These are phyloP conservation scores for Lactuca saligna DNA, from an alignment of 129 eudicot species.

Conservation along the genomic window DNA sequence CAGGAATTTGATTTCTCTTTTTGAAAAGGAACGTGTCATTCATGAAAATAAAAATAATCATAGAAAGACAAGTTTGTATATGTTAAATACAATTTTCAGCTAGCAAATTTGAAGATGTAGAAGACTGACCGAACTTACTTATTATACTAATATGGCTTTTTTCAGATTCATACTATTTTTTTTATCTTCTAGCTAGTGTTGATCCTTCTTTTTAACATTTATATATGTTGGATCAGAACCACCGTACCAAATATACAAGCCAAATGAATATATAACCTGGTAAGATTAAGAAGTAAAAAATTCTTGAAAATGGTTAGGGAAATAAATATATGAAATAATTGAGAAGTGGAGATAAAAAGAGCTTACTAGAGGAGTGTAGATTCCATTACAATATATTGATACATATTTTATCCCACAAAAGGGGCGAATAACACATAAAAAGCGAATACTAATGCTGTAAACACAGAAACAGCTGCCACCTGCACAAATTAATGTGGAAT, in stretches of 20 bases:
- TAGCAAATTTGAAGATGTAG: too few species aligned
- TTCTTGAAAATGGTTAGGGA: not conserved
- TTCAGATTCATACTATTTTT: too few species aligned
- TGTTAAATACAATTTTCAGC: too few species aligned
- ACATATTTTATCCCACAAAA: conserved; percentile 77
- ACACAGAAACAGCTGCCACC: conserved; percentile 95
- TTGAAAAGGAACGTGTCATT: too few species aligned
- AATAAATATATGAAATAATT: not conserved
- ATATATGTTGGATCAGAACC: conserved; percentile 94
- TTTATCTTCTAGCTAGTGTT: too few species aligned
- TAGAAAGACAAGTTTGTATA: too few species aligned
- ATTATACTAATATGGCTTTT: too few species aligned
- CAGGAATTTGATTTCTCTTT: too few species aligned
- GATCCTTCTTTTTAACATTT: too few species aligned
- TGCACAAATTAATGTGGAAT: conserved; percentile 30
- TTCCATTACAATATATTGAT: conserved; percentile 81
- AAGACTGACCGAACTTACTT: too few species aligned
- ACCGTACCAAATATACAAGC: conserved; percentile 91
- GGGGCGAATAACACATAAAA: conserved; percentile 99
- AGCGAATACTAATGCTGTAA: conserved; percentile 95
- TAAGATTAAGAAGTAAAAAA: conserved; percentile 6
- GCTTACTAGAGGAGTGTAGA: conserved; percentile 92
- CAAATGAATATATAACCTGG: conserved; percentile 66
- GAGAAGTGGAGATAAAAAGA: conserved; percentile 7
- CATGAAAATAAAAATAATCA: too few species aligned